Base-by-base conservation (phyloP, 1,284 basidiomycete species). In the Exobasidium cylindrosporum region DNA sequence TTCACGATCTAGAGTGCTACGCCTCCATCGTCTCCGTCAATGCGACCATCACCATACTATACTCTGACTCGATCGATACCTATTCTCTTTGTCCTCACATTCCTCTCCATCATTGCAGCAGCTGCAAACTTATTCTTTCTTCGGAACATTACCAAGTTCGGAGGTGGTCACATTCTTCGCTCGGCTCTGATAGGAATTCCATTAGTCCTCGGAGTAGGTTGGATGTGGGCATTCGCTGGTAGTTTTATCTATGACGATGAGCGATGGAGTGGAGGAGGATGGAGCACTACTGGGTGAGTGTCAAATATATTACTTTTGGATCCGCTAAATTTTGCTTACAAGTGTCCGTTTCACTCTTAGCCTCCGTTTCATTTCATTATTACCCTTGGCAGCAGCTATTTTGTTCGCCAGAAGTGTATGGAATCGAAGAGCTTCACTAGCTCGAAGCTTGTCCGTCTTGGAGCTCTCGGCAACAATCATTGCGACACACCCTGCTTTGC, bases 191-290 rank as follows among this genome's bases (percentile, higher is more conserved):
- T 74, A 50, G 73, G 59, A 26, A 61, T 93, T 31, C 92, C 92
- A 14, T 86, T 87, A 47, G 88, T 89, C 0, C 83, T 95, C 30
- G 86, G 90, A 70, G 83, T 92, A 50, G 91, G 89, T 55, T 87
- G 91, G 17, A 81, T 91, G 60, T 93, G 91, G 88, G 90, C 91
- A 1, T 90, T 95, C 71, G 85, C 88, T 6, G 92, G 90, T 30
- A 92, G 90, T 75, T 95, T 95, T 73, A 89, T 92, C 84, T 89
- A 88, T 83, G 87, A 89, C 65, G 85, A 83, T 13, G 84, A 86
- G 61, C 82, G 83, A 30, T 87, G 86, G 62, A 86, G 87, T 30
- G 80, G 81, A 21, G 88, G 88, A 10, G 89, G 87, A 84, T 90
- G 89, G 65, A 89, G 89, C 81, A 89, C 87, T 63, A 86, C 89